Evolutionary conservation across 805 yeast species (phyloP).

Genomic region (Wickerhamomyces ciferrii): DNA sequence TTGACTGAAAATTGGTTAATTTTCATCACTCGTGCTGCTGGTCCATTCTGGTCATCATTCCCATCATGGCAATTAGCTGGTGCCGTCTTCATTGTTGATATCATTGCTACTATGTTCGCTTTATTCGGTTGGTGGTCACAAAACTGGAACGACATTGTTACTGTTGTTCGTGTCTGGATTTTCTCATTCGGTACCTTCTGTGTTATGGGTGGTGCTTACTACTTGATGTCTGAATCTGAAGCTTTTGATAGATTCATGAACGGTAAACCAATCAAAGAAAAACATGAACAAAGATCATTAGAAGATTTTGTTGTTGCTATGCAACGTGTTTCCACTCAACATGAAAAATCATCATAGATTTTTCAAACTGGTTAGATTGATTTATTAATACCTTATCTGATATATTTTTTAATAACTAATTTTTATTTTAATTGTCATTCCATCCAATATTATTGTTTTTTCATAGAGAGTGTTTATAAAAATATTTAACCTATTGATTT

Average conservation of each 20-base stretch:
- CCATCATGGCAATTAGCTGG: constrained; percentile 98
- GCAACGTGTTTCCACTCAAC: constrained; percentile 88
- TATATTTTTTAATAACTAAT: not conserved
- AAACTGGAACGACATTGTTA: constrained; percentile 94
- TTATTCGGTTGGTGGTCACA: constrained; percentile 98
- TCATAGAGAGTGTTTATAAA: constrained; percentile 1
- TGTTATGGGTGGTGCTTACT: constrained; percentile 94
- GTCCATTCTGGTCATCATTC: constrained; percentile 96
- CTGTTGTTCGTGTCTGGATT: constrained; percentile 91
- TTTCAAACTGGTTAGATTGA: not conserved
- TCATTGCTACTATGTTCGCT: constrained; percentile 88
- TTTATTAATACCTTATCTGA: constrained; percentile 1
- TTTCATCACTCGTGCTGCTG: constrained; percentile 94
- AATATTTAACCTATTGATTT: not conserved
- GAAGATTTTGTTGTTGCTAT: constrained; percentile 83
- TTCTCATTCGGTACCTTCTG: constrained; percentile 98
- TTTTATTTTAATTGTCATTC: not conserved
- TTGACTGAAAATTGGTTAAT: constrained; percentile 97
- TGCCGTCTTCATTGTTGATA: constrained; percentile 86
- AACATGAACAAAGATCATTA: constrained; percentile 56
- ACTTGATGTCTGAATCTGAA: constrained; percentile 80
- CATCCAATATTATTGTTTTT: not conserved
- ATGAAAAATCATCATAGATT: constrained; percentile 66
- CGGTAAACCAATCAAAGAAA: constrained; percentile 65
- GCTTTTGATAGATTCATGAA: constrained; percentile 80